Evolutionary conservation across 805 yeast genomes (phyloP), one percentile per base, ranked within the genome.

Genomic region (Ogataea saltuana): DNA sequence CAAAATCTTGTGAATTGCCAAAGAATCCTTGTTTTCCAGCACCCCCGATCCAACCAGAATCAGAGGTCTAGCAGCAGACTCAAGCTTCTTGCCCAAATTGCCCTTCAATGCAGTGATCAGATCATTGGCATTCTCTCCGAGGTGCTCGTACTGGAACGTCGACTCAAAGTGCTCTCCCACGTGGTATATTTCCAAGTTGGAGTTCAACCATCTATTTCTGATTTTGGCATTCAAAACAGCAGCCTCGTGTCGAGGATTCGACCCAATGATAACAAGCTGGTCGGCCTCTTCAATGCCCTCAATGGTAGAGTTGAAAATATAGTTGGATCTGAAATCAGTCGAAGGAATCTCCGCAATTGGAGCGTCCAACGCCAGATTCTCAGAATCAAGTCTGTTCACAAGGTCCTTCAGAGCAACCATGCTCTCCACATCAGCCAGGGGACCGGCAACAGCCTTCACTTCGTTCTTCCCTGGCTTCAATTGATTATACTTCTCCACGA

Each of bases 161-260:
- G 90, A 80, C 30, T 85, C 90, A 59, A 88, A 87, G 50, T 71
- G 62, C 64, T 83, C 83, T 56, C 96, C 96, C 51, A 87, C 77
- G 31, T 80, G 80, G 50, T 81, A 81, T 49, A 88, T 69, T 54
- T 85, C 85, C 58, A 85, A 74, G 54, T 55, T 49, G 28, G 81
- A 75, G 54, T 82, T 71, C 60, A 87, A 71, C 93, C 91, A 87
- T 48, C 76, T 81, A 63, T 81, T 83, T 73, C 96, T 80, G 55
- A 87, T 82, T 67, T 95, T 78, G 31, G 91, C 79, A 65, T 87
- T 87, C 57, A 87, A 73, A 13, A 88, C 95, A 32, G 95, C 88
- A 46, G 95, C 96, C 70, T 87, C 96, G 61, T 77, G 88, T 61
- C 96, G 78, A 46, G 95, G 95, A 71, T 87, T 87, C 34, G 96